Conservation (phyloP, 139 green algal genomes). For the Chlorella vulgaris region DNA sequence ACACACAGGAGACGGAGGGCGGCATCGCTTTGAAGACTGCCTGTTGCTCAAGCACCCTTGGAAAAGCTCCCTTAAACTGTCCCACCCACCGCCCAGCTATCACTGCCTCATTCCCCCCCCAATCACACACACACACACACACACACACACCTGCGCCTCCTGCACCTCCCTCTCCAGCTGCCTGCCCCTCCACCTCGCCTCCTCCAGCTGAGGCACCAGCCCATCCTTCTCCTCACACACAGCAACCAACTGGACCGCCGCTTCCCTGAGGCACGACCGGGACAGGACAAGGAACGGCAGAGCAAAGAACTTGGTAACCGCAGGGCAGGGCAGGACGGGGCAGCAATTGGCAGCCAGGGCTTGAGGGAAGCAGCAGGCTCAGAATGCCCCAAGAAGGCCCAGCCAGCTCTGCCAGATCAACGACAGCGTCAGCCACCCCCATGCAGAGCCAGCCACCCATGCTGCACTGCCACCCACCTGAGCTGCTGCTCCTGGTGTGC, state of each 20-base stretch:
- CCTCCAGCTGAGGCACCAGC: conserved; percentile 48
- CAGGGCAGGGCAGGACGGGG: too few species aligned
- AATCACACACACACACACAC: background rate
- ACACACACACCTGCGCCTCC: conserved; percentile 25
- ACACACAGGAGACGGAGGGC: too few species aligned
- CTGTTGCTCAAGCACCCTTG: too few species aligned
- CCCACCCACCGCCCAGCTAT: too few species aligned
- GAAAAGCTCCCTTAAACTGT: too few species aligned
- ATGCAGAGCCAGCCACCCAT: too few species aligned
- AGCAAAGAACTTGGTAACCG: too few species aligned
- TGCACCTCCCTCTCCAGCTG: conserved; percentile 57
- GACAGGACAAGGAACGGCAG: background rate
- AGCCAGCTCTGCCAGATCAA: too few species aligned
- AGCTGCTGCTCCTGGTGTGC: conserved; percentile 55
- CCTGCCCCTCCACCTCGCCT: conserved; percentile 51
- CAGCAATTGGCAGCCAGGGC: too few species aligned
- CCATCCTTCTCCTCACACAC: conserved; percentile 53
- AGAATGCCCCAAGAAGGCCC: too few species aligned
- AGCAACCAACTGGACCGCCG: conserved; percentile 54
- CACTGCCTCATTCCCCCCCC: background rate
- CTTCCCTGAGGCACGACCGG: conserved; percentile 28
- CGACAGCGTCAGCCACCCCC: background rate
- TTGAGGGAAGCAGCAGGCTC: too few species aligned
- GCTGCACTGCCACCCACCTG: conserved; percentile 18
- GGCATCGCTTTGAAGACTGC: too few species aligned